phyloP scores from a whole-genome alignment of 2,329 filamentous ascomycete species.

The Pyrenophora graminea region DNA sequence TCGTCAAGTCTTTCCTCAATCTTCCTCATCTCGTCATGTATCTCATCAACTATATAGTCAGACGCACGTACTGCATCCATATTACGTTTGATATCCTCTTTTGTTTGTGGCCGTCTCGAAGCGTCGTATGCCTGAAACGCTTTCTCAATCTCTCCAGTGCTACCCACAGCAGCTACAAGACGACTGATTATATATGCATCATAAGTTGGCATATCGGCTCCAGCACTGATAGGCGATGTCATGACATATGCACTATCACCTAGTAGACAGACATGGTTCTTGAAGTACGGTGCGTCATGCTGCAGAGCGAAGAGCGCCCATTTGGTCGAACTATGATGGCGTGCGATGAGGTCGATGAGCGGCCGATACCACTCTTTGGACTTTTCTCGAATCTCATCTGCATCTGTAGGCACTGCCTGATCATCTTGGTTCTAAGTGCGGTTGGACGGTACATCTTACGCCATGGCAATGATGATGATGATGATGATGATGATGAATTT shows the following conservation, averaged over 20 bases:
- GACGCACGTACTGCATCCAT: conserved; percentile 24
- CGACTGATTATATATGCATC: conserved; percentile 53
- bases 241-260: conserved; percentile 61
- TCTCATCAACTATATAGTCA: conserved; percentile 23
- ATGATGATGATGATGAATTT: conserved; percentile 56
- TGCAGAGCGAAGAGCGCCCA: conserved; percentile 60
- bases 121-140: conserved; percentile 47
- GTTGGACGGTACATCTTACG: conserved; percentile 11
- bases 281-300: conserved; percentile 50
- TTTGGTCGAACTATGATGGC: conserved; percentile 43
- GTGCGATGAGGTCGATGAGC: conserved; percentile 18
- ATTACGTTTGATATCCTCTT: conserved; percentile 42
- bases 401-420: conserved; percentile 25
- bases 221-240: conserved; percentile 58
- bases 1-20: conserved; percentile 20
- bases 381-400: conserved; percentile 22
- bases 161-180: conserved; percentile 31
- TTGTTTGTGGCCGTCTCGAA: conserved; percentile 43
- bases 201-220: conserved; percentile 60
- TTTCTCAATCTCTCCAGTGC: conserved; percentile 23
- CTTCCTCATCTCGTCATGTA: conserved; percentile 21
- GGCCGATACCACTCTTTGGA: conserved; percentile 22
- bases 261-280: conserved; percentile 50
- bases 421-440: conserved; percentile 13
- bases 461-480: conserved; percentile 39